Conservation (phyloP, 2,329 filamentous ascomycete genomes). For the Pseudogymnoascus sp. region DNA sequence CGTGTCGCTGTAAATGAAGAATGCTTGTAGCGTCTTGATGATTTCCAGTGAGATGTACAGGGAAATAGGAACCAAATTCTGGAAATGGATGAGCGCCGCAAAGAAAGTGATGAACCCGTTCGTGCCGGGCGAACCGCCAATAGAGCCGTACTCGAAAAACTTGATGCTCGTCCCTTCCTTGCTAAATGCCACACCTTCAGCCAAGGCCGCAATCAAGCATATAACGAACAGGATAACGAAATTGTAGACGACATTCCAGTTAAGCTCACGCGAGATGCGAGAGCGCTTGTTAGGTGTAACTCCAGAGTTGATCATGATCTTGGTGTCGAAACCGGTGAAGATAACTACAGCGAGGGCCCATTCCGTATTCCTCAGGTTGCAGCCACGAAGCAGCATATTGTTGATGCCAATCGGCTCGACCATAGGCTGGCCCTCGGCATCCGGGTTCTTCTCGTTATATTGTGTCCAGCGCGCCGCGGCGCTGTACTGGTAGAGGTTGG, state of each 20-base stretch:
- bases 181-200: conserved; percentile 76
- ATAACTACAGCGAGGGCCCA: conserved; percentile 89
- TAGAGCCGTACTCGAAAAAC: conserved; percentile 80
- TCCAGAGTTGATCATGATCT: conserved; percentile 98
- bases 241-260: conserved; percentile 97
- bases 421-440: conserved; percentile 66
- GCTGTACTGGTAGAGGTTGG: conserved; percentile 93
- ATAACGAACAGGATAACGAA: conserved; percentile 83
- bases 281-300: conserved; percentile 91
- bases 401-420: conserved; percentile 90
- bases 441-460: conserved; percentile 51
- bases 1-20: conserved; percentile 95
- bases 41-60: conserved; percentile 97
- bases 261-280: conserved; percentile 83
- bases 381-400: conserved; percentile 87
- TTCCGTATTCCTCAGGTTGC: conserved; percentile 88
- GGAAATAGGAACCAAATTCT: conserved; percentile 97
- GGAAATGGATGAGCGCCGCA: conserved; percentile 88
- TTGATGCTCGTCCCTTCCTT: conserved; percentile 64
- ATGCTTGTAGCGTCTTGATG: conserved; percentile 81
- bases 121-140: conserved; percentile 64
- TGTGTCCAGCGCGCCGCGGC: conserved; percentile 85
- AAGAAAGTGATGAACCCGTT: conserved; percentile 96
- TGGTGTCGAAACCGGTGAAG: conserved; percentile 92
- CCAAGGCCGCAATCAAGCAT: conserved; percentile 77